phyloP scores from a whole-genome alignment of 306 rosid species.

The Senna tora region DNA sequence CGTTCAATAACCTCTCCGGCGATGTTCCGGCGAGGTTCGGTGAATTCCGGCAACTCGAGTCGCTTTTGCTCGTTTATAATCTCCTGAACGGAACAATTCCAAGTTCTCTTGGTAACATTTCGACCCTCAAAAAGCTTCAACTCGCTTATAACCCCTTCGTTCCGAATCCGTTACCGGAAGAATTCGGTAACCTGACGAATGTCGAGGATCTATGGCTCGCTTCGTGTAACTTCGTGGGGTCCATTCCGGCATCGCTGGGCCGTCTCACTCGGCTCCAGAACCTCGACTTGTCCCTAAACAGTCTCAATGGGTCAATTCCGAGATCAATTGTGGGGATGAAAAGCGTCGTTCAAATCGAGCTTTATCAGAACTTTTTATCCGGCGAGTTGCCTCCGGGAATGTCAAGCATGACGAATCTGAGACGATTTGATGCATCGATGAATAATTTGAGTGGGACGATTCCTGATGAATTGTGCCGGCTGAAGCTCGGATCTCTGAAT shows the following conservation, averaged over 20 bases:
- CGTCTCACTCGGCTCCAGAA: slow-evolving; percentile 41
- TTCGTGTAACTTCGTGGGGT: slow-evolving; percentile 49
- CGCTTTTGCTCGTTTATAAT: slow-evolving; percentile 46
- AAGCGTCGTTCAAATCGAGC: slow-evolving; percentile 60
- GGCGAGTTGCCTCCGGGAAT: slow-evolving; percentile 61
- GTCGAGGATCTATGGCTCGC: slow-evolving; percentile 60
- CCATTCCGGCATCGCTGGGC: slow-evolving; percentile 57
- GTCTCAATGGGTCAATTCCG: slow-evolving; percentile 59
- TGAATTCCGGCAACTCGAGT: slow-evolving; percentile 45
- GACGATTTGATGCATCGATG: slow-evolving; percentile 60
- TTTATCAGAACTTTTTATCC: slow-evolving; percentile 58
- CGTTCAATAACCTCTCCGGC: slow-evolving; percentile 68
- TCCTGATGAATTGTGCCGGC: slow-evolving; percentile 53
- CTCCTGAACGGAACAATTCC: slow-evolving; percentile 58
- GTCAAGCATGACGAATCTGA: slow-evolving; percentile 50
- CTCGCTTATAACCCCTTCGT: slow-evolving; percentile 61
- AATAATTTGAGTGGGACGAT: slow-evolving; percentile 66
- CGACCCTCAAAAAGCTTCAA: slow-evolving; percentile 49
- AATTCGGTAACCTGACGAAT: slow-evolving; percentile 57
- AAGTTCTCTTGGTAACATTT: slow-evolving; percentile 49
- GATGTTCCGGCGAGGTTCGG: slow-evolving; percentile 54
- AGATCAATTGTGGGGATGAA: slow-evolving; percentile 42
- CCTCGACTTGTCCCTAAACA: slow-evolving; percentile 63
- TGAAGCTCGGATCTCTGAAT: slow-evolving; percentile 59
- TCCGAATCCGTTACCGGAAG: slow-evolving; percentile 48